Base-by-base conservation (phyloP, 2,329 filamentous ascomycete species). In the Colletotrichum magnum region DNA sequence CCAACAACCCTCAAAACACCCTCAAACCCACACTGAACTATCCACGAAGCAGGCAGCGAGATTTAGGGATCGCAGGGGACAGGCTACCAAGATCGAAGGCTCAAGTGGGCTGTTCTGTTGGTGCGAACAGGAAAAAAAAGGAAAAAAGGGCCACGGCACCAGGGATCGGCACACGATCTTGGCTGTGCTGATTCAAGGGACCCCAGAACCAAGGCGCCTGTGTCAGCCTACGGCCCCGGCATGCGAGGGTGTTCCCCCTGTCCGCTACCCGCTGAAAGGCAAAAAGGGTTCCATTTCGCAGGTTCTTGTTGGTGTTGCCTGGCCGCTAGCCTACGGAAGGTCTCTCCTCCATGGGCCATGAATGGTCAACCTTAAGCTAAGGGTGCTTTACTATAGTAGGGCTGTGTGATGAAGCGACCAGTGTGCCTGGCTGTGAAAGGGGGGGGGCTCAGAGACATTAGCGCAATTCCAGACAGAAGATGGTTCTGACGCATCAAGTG, bases 161-260 rank as follows among this genome's bases (percentile, higher is more conserved):
- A 36, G 32, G 32, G 32, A 36, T 36, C 32, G 9, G 4, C 32
- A 36, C 32, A 12, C 32, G 9, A 36, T 32, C 32, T 36, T 6
- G 32, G 32, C 32, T 36, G 32, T 36, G 32, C 32, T 36, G 10
- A 36, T 36, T 36, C 32, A 36, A 36, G 32, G 32, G 32, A 10
- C 7, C 32, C 32, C 32, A 9, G 32, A 36, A 36, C 32, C 32
- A 10, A 10, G 7, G 32, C 32, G 32, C 32, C 32, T 36, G 32
- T 36, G 43, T 57, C 41, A 67, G 63, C 63, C 48, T 9, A 65
- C 48, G 48, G 39, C 56, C 56, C 48, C 53, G 57, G 48, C 16
- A 6, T 1, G 16, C 63, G 39, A 36, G 48, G 63, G 39, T 3
- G 2, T 53, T 36, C 32, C 1, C 4, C 32, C 41, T 43, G 36